Evolutionary conservation across 768 basidiomycete genomes (phyloP).

Genomic region (Lentinula sp.): DNA sequence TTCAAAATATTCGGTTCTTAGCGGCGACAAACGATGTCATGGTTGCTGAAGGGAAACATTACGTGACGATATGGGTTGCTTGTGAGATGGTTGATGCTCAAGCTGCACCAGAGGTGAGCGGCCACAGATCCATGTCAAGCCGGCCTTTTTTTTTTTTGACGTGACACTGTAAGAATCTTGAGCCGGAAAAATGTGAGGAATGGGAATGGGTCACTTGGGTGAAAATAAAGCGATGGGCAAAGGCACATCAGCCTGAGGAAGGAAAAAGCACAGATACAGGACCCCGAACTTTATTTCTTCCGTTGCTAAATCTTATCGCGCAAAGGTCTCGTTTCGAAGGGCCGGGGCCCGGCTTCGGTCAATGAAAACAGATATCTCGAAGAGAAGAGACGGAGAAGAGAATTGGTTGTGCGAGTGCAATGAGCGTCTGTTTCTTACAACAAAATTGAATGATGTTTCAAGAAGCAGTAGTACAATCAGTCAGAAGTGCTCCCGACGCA

Average conservation of each 20-base stretch:
- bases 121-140: not conserved
- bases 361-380: too few relatives aligned
- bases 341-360: not conserved
- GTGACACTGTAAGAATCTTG: not conserved
- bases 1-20: not conserved
- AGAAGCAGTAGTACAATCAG: not conserved
- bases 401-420: too few relatives aligned
- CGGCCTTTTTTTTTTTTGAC: not conserved
- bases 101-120: not conserved
- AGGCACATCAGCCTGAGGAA: not conserved
- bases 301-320: not conserved
- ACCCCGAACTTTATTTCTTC: not conserved
- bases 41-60: not conserved
- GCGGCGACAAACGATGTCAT: constrained; percentile 3
- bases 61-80: not conserved
- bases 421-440: too few relatives aligned
- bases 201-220: constrained; percentile 5
- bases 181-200: not conserved
- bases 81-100: not conserved
- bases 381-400: too few relatives aligned
- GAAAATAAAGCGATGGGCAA: not conserved
- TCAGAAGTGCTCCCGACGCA: not conserved
- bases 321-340: not conserved
- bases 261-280: not conserved
- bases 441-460: too few relatives aligned